Percentiles rank a stretch among this genome's conserved stretches.
Conservation (phyloP, 2,329 filamentous ascomycete genomes). For the Fragosphaeria purpurea region DNA sequence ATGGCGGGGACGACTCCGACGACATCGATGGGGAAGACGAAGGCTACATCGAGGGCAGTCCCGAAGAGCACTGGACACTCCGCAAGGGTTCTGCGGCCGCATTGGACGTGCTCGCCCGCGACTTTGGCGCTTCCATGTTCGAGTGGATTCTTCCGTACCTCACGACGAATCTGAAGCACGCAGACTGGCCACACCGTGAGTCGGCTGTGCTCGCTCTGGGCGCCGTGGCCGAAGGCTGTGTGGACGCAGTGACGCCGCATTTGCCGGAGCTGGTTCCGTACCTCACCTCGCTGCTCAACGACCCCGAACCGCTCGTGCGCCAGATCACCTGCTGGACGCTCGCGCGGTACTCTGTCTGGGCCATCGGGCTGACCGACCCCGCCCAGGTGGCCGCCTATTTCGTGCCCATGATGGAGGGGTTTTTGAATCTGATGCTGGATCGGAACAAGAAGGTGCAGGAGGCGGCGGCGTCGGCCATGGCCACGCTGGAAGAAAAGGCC, state of each 20-base stretch:
- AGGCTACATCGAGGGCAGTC: slow-evolving; percentile 67
- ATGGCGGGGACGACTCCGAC: slow-evolving; percentile 73
- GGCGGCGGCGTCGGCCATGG: slow-evolving; percentile 90
- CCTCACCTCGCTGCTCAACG: slow-evolving; percentile 73
- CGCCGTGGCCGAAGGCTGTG: slow-evolving; percentile 89
- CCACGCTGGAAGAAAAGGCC: slow-evolving; percentile 89
- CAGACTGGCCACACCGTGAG: slow-evolving; percentile 86
- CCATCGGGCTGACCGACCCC: slow-evolving; percentile 60
- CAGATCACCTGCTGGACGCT: slow-evolving; percentile 98
- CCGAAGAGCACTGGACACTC: slow-evolving; percentile 89
- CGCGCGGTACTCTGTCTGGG: slow-evolving; percentile 88
- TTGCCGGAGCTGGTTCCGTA: slow-evolving; percentile 85
- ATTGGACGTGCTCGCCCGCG: slow-evolving; percentile 83
- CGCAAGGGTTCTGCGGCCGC: slow-evolving; percentile 95
- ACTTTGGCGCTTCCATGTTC: slow-evolving; percentile 83
- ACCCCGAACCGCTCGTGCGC: slow-evolving; percentile 79
- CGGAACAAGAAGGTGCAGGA: slow-evolving; percentile 97
- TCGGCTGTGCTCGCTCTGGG: slow-evolving; percentile 89
- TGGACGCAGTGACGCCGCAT: slow-evolving; percentile 80
- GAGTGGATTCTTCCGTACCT: slow-evolving; percentile 87
- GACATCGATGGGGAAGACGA: slow-evolving; percentile 69
- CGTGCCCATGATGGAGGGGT: slow-evolving; percentile 93
- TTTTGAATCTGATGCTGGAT: slow-evolving; percentile 89
- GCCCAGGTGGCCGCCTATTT: slow-evolving; percentile 68
- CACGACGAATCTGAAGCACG: slow-evolving; percentile 76